Percentiles rank a stretch among this genome's conserved stretches.
Conservation (phyloP, 805 yeast species). For the Starmerella bacillaris region DNA sequence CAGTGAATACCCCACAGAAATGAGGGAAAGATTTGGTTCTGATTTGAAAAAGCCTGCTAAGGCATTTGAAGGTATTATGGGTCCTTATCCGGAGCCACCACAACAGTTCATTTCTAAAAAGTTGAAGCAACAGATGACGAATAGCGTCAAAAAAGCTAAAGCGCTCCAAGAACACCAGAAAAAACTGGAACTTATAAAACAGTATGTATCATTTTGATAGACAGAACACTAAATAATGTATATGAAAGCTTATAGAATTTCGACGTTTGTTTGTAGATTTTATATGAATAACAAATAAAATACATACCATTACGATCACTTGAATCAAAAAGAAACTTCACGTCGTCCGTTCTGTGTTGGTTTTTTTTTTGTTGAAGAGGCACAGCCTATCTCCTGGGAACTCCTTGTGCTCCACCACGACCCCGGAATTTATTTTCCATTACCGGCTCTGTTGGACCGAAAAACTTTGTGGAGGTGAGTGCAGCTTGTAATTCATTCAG, state of each 20-base stretch:
- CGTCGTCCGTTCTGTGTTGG: too few species aligned
- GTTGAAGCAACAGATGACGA: constrained; percentile 30
- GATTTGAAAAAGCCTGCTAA: constrained; percentile 48
- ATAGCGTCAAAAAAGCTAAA: constrained; percentile 27
- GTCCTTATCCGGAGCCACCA: constrained; percentile 41
- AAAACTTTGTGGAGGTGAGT: constrained; percentile 10
- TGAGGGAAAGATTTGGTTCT: constrained; percentile 38
- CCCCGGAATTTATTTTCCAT: constrained; percentile 12
- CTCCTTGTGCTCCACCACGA: constrained; percentile 17
- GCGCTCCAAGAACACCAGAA: constrained; percentile 16
- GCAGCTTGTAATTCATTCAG: constrained; percentile 17
- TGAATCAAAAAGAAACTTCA: too few species aligned
- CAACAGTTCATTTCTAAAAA: constrained; percentile 44
- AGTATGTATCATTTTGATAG: too few species aligned
- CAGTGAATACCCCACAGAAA: constrained; percentile 34
- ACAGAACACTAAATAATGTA: too few species aligned
- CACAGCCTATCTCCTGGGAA: constrained; percentile 9
- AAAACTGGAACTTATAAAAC: constrained; percentile 25
- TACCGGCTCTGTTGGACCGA: constrained; percentile 2
- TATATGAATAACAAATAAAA: too few species aligned
- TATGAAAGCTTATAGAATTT: too few species aligned
- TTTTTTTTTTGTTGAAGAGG: too few species aligned
- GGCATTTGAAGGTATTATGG: constrained; percentile 57
- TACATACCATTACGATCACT: too few species aligned
- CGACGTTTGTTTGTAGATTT: too few species aligned